Percentiles rank a stretch among this genome's conserved stretches.
Evolutionary conservation across 441 rosid species (phyloP).

Genomic region (Viola pubescens): DNA sequence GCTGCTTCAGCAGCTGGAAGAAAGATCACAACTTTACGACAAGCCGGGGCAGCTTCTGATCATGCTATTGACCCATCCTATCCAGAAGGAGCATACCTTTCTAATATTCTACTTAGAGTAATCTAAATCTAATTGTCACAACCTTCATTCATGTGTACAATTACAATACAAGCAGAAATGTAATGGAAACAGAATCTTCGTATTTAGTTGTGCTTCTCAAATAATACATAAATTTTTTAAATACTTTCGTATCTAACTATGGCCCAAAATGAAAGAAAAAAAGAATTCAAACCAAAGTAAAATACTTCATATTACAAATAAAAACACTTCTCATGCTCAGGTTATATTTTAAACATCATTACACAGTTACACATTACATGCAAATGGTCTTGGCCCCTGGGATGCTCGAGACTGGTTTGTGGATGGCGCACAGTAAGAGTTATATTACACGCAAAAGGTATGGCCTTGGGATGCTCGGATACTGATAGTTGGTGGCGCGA

Average conservation of each 20-base stretch:
- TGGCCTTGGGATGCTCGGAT: too few relatives aligned
- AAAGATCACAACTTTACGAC: slow-evolving; percentile 55
- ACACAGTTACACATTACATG: neutral
- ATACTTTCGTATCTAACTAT: neutral
- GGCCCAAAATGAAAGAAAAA: neutral
- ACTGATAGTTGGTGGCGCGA: neutral
- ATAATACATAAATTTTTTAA: slow-evolving; percentile 13
- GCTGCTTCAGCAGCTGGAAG: slow-evolving; percentile 63
- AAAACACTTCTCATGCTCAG: neutral
- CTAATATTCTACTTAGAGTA: slow-evolving; percentile 57
- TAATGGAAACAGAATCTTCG: neutral
- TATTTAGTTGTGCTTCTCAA: slow-evolving; percentile 2
- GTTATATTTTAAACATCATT: slow-evolving; percentile 14
- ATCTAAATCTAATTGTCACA: slow-evolving; percentile 12
- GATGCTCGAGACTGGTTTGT: neutral
- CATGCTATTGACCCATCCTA: slow-evolving; percentile 83
- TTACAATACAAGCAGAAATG: neutral
- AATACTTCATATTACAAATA: too few relatives aligned
- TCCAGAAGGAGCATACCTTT: slow-evolving; percentile 77
- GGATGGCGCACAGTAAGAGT: too few relatives aligned
- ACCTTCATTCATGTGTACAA: too few relatives aligned
- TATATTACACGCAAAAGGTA: too few relatives aligned
- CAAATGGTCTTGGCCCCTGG: neutral
- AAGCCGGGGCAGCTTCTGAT: slow-evolving; percentile 72
- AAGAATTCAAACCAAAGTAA: neutral